Percentiles rank a stretch among this genome's conserved stretches.
Conservation (phyloP, 2,329 filamentous ascomycete species). For the Fusarium poae region DNA sequence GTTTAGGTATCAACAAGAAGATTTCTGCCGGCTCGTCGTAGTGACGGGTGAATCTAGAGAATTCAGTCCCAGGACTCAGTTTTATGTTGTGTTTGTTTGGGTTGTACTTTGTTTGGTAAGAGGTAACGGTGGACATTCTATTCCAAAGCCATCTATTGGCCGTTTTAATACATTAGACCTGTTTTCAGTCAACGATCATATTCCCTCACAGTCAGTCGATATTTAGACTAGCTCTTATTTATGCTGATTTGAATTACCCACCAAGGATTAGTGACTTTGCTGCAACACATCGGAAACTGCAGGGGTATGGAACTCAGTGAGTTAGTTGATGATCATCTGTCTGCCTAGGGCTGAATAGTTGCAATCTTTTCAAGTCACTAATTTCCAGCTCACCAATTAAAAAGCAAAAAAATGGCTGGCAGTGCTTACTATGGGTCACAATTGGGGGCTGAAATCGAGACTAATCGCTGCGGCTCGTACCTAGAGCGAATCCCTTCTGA, state of each 20-base stretch:
- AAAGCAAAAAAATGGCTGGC: neutral
- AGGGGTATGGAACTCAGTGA: neutral
- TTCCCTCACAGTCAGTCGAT: too few species aligned
- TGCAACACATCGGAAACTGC: neutral
- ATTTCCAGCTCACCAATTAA: neutral
- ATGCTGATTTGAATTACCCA: neutral
- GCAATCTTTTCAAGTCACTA: neutral
- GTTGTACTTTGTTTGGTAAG: neutral
- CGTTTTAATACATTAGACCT: constrained; percentile 1
- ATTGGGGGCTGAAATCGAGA: neutral
- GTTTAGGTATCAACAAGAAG: constrained; percentile 1
- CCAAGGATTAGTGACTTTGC: too few species aligned
- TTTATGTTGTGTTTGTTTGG: constrained; percentile 6
- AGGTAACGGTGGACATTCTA: neutral
- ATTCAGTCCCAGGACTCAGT: constrained; percentile 1
- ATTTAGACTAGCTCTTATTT: neutral
- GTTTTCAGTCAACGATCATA: neutral
- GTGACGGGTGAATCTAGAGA: neutral
- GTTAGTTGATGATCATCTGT: neutral
- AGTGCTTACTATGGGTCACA: constrained; percentile 1
- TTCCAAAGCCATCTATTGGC: neutral
- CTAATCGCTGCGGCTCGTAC: neutral
- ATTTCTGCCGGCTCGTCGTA: neutral
- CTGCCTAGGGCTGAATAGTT: neutral
- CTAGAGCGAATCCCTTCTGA: neutral